phyloP scores from a whole-genome alignment of 805 yeast species.

The Lipomyces starkeyi region DNA sequence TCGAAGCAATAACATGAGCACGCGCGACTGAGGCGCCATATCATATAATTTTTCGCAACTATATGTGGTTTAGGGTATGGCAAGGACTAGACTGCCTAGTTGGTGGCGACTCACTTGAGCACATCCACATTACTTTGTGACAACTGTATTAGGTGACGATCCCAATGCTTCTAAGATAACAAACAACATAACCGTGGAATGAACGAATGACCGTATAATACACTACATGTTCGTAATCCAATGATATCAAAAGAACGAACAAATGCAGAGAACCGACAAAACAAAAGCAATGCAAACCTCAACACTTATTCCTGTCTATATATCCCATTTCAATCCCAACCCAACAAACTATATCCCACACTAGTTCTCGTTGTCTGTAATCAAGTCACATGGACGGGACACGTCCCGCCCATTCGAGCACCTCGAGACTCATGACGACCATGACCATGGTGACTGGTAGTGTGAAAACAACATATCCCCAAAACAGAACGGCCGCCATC shows the following conservation, averaged over 20 bases:
- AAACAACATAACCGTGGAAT: not conserved
- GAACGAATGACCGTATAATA: not conserved
- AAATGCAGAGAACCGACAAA: conserved; percentile 1
- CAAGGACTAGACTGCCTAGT: no score
- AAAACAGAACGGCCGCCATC: conserved; percentile 68
- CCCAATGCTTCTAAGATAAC: not conserved
- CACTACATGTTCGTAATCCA: not conserved
- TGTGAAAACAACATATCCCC: conserved; percentile 69
- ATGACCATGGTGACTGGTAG: conserved; percentile 64
- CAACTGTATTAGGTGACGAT: not conserved
- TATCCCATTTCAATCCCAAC: not conserved
- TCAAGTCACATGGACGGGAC: conserved; percentile 19
- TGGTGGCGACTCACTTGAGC: no score
- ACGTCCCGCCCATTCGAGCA: conserved; percentile 56
- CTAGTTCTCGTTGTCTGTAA: not conserved
- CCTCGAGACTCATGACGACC: conserved; percentile 61
- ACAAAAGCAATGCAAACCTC: not conserved
- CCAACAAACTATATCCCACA: not conserved
- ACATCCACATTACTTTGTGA: no score
- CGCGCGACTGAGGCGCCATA: not conserved
- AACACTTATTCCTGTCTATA: not conserved
- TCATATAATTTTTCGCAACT: no score
- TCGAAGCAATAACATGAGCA: not conserved
- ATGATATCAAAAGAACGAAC: not conserved
- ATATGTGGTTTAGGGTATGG: not conserved